A percentile compares a stretch with the other conserved stretches of the same genome.
Conservation (phyloP, 2,329 filamentous ascomycete genomes). For the Arthrobotrys conoides region DNA sequence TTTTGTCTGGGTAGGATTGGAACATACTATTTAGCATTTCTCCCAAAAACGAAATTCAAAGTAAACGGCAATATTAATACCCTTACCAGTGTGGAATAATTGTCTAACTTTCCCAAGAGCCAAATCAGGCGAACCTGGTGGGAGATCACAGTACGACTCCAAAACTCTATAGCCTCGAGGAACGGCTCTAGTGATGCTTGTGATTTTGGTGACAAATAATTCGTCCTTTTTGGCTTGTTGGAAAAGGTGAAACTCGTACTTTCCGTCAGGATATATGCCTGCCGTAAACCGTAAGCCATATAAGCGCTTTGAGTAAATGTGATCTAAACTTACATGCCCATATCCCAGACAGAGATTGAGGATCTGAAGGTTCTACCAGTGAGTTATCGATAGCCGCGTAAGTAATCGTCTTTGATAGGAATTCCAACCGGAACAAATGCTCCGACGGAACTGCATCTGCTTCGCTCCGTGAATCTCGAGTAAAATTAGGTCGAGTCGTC, state of each 20-base stretch:
- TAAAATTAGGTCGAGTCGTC: neutral
- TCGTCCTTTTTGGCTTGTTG: slow-evolving; percentile 4
- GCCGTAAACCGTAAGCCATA: neutral
- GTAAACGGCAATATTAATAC: too few species aligned
- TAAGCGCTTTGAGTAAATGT: neutral
- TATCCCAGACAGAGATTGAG: slow-evolving; percentile 4
- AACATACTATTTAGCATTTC: neutral
- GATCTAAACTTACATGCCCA: slow-evolving; percentile 35
- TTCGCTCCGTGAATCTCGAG: neutral
- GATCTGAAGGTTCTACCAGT: slow-evolving; percentile 6
- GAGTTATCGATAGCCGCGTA: slow-evolving; percentile 34
- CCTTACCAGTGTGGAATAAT: neutral
- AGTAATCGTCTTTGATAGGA: slow-evolving; percentile 3
- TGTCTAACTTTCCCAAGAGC: slow-evolving; percentile 15
- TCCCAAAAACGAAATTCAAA: too few species aligned
- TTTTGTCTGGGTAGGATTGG: neutral
- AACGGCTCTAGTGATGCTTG: neutral
- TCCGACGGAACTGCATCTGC: neutral
- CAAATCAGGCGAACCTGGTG: neutral
- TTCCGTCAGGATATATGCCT: slow-evolving; percentile 30
- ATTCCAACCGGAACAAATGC: slow-evolving; percentile 26
- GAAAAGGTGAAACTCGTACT: slow-evolving; percentile 45
- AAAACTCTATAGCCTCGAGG: slow-evolving; percentile 9
- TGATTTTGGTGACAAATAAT: slow-evolving; percentile 13
- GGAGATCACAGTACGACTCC: neutral